These are phyloP conservation scores for Pugionium cornutum DNA, from an alignment of 345 rosid genomes.

Conservation along the genomic window DNA sequence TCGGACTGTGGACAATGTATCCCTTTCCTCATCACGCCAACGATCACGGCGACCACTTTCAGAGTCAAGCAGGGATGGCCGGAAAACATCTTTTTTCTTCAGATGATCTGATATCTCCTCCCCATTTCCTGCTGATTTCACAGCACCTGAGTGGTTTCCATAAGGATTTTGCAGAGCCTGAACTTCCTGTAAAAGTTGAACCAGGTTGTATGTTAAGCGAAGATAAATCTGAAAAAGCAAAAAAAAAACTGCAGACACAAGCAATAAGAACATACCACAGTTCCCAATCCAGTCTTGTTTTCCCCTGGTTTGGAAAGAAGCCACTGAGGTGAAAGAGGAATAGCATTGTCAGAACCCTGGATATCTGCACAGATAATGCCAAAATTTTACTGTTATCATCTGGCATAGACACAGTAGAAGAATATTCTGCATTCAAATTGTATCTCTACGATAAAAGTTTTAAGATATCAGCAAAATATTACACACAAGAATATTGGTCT, in stretches of 20 bases:
- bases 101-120: constrained; percentile 61
- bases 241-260: constrained; percentile 7
- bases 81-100: constrained; percentile 80
- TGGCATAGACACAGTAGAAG: constrained; percentile 7
- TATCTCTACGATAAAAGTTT: background rate
- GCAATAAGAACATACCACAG: constrained; percentile 57
- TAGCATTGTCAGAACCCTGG: constrained; percentile 68
- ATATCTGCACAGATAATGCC: constrained; percentile 59
- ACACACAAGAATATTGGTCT: background rate
- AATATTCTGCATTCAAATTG: background rate
- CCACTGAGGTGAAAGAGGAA: constrained; percentile 99
- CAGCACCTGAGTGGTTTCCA: constrained; percentile 47
- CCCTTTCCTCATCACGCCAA: constrained; percentile 99
- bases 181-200: constrained; percentile 53
- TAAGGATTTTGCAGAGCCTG: constrained; percentile 43
- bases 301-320: constrained; percentile 90
- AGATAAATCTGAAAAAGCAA: background rate
- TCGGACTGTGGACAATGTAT: constrained; percentile 58
- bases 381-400: constrained; percentile 26
- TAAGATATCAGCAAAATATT: background rate
- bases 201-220: background rate
- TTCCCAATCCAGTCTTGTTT: constrained; percentile 67
- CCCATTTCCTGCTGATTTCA: constrained; percentile 54
- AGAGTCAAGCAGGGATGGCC: constrained; percentile 81
- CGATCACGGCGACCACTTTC: constrained; percentile 76